Percentiles rank a stretch among this genome's conserved stretches.
These are phyloP conservation scores for Clonostachys rhizophaga DNA, from an alignment of 2,329 filamentous ascomycete species.

Conservation along the genomic window DNA sequence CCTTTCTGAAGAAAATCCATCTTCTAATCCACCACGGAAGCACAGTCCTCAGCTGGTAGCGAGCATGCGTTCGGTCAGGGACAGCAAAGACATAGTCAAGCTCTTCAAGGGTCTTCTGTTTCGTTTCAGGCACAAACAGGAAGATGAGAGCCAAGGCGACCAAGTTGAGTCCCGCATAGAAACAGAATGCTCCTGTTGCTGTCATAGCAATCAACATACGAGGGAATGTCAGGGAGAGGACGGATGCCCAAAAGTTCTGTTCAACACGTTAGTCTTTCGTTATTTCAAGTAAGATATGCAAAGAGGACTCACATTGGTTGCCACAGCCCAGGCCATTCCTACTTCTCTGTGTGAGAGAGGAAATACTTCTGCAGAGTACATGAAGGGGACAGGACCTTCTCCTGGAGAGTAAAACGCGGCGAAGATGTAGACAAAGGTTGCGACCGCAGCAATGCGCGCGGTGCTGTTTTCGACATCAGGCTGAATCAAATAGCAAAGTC, in stretches of 20 bases:
- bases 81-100: slow-evolving; percentile 31
- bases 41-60: slow-evolving; percentile 23
- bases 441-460: slow-evolving; percentile 38
- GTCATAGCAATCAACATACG: slow-evolving; percentile 34
- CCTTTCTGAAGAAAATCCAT: slow-evolving; percentile 14
- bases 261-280: too few species aligned
- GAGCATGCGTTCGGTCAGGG: slow-evolving; percentile 19
- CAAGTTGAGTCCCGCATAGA: slow-evolving; percentile 57
- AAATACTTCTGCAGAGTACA: slow-evolving; percentile 52
- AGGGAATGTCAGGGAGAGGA: slow-evolving; percentile 32
- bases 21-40: slow-evolving; percentile 24
- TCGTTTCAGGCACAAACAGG: slow-evolving; percentile 53
- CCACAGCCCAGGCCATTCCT: slow-evolving; percentile 21
- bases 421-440: slow-evolving; percentile 47
- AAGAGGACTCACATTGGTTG: slow-evolving; percentile 20
- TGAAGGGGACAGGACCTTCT: slow-evolving; percentile 20
- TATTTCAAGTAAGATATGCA: too few species aligned
- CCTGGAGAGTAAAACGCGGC: slow-evolving; percentile 35
- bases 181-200: slow-evolving; percentile 45
- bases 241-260: slow-evolving; percentile 15
- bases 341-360: slow-evolving; percentile 46
- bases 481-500: slow-evolving; percentile 42
- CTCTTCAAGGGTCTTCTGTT: slow-evolving; percentile 34
- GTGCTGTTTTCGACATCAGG: slow-evolving; percentile 13
- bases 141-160: slow-evolving; percentile 60